Percentiles rank a stretch among this genome's conserved stretches.
Evolutionary conservation across 352 stramenopile species (phyloP).

Genomic region (Phytophthora kernoviae): DNA sequence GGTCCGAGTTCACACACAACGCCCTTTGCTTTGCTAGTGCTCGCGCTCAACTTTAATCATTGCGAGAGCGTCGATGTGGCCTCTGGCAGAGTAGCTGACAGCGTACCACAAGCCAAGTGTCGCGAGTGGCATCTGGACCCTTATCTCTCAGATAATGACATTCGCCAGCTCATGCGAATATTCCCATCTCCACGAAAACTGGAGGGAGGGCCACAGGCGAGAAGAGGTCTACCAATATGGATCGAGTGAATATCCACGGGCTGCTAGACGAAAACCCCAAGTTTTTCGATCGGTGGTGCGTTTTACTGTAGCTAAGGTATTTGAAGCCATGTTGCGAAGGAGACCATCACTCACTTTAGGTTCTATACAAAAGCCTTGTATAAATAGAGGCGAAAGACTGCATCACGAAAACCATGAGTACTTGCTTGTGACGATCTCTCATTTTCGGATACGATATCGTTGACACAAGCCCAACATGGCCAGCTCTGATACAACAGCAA

Average conservation of each 20-base stretch:
- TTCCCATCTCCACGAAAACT: conserved; percentile 47
- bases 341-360: no score
- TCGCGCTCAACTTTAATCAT: conserved; percentile 69
- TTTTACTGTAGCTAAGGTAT: conserved; percentile 52
- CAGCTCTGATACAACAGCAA: conserved; percentile 8
- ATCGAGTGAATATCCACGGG: conserved; percentile 62
- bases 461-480: conserved; percentile 11
- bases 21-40: conserved; percentile 56
- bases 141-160: conserved; percentile 75
- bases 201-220: conserved; percentile 55
- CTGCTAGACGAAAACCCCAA: conserved; percentile 54
- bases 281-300: conserved; percentile 77
- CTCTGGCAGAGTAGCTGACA: neutral
- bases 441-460: neutral
- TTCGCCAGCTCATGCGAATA: conserved; percentile 55
- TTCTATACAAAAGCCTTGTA: no score
- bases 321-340: neutral
- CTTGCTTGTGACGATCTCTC: neutral
- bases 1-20: conserved; percentile 54
- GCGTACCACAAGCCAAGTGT: conserved; percentile 28
- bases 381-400: neutral
- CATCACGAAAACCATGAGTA: neutral
- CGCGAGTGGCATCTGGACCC: conserved; percentile 72
- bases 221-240: conserved; percentile 45
- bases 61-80: conserved; percentile 16